These are phyloP conservation scores for Talaromyces verruculosus DNA, from an alignment of 2,329 filamentous ascomycete species.

Conservation along the genomic window DNA sequence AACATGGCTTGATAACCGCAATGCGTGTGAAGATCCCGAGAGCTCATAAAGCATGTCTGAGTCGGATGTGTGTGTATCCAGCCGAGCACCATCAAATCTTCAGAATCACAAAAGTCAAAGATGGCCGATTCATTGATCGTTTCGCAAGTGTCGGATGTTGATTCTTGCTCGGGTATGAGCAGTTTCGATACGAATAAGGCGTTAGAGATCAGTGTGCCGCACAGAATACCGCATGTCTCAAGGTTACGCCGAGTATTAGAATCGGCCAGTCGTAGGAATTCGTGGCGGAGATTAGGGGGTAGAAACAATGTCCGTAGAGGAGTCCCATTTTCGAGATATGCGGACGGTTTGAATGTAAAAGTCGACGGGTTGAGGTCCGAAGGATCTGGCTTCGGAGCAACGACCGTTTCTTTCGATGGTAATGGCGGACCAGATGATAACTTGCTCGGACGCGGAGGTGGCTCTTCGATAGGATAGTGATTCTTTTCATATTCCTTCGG, in stretches of 20 bases:
- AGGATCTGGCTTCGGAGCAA: constrained; percentile 24
- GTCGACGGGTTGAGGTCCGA: constrained; percentile 49
- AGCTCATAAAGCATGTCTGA: constrained; percentile 98
- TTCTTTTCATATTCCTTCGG: constrained; percentile 35
- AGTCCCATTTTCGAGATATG: constrained; percentile 84
- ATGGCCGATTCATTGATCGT: constrained; percentile 81
- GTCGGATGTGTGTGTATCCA: constrained; percentile 99
- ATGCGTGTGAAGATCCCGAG: constrained; percentile 88
- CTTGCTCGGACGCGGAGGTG: constrained; percentile 33
- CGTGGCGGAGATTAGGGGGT: constrained; percentile 68
- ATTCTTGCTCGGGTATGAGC: constrained; percentile 85
- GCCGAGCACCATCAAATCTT: constrained; percentile 81
- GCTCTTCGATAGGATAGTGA: constrained; percentile 25
- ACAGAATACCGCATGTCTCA: constrained; percentile 94
- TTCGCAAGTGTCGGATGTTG: constrained; percentile 91
- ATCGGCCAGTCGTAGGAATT: constrained; percentile 72
- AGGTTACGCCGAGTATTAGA: constrained; percentile 78
- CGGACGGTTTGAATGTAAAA: constrained; percentile 78
- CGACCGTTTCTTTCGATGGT: constrained; percentile 30
- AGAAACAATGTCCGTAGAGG: constrained; percentile 87
- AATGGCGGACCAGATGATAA: constrained; percentile 26
- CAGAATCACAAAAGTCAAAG: constrained; percentile 83
- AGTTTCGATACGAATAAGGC: constrained; percentile 87
- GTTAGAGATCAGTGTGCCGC: constrained; percentile 86
- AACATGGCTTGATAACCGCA: constrained; percentile 95